Conservation (phyloP, 768 basidiomycete genomes). For the Leccinum boreale region DNA sequence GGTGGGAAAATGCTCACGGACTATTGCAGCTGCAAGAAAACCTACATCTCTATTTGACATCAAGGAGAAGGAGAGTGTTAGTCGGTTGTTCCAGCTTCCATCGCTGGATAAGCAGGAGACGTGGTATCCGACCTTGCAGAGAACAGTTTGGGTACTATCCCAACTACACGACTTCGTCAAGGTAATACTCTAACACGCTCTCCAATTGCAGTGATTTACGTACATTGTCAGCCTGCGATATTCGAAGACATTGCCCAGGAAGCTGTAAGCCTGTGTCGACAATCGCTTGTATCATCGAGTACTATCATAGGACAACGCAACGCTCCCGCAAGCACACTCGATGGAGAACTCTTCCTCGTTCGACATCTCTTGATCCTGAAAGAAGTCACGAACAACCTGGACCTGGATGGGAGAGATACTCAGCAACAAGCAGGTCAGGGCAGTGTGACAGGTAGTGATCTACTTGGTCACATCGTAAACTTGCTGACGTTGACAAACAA, state of each 20-base stretch:
- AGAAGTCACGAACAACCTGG: constrained; percentile 79
- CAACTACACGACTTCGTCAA: constrained; percentile 92
- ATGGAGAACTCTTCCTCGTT: constrained; percentile 84
- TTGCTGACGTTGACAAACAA: constrained; percentile 15
- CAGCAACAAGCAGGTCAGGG: constrained; percentile 43
- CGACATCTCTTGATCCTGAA: constrained; percentile 89
- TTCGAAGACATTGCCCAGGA: constrained; percentile 97
- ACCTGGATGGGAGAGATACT: constrained; percentile 50
- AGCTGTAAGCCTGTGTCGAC: constrained; percentile 76
- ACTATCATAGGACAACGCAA: constrained; percentile 56
- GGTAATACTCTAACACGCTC: constrained; percentile 40
- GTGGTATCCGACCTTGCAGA: constrained; percentile 89
- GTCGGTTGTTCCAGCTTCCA: constrained; percentile 67
- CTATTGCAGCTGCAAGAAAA: constrained; percentile 43
- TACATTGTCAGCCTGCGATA: constrained; percentile 70
- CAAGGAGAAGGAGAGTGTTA: constrained; percentile 67
- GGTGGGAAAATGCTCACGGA: constrained; percentile 4
- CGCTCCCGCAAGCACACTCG: constrained; percentile 45
- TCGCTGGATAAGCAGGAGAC: constrained; percentile 73
- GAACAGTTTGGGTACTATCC: constrained; percentile 87
- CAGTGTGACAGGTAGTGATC: constrained; percentile 55
- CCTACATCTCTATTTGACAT: constrained; percentile 42
- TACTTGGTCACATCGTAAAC: background rate
- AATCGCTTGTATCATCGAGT: constrained; percentile 74
- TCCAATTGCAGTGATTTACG: background rate